These are phyloP conservation scores for Auriculariales sp. DNA, from an alignment of 768 basidiomycete species.

Conservation along the genomic window DNA sequence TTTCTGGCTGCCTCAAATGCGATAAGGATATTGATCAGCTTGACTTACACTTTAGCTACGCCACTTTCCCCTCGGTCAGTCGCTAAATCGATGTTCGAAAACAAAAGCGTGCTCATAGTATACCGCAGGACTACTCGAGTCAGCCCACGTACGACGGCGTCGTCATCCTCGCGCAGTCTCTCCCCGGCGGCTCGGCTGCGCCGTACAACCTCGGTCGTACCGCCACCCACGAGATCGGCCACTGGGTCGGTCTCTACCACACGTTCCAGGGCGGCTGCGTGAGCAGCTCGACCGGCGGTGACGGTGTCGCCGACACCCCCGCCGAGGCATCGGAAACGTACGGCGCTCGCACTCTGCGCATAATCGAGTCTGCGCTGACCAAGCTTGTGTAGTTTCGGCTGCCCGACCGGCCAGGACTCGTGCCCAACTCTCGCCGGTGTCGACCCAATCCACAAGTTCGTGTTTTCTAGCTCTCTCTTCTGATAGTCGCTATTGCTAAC, in stretches of 20 bases:
- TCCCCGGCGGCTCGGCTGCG: constrained; percentile 16
- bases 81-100: not conserved
- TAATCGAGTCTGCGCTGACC: no score
- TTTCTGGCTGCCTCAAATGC: constrained; percentile 21
- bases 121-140: constrained; percentile 16
- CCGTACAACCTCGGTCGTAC: not conserved
- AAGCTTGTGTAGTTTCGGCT: no score
- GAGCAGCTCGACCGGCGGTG: constrained; percentile 5
- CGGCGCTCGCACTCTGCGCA: no score
- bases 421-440: constrained; percentile 12
- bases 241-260: constrained; percentile 26
- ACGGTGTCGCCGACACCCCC: constrained; percentile 11
- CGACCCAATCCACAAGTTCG: constrained; percentile 9
- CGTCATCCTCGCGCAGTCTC: constrained; percentile 16
- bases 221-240: constrained; percentile 5
- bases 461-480: constrained; percentile 7
- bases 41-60: constrained; percentile 32
- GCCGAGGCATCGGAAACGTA: constrained; percentile 12
- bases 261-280: constrained; percentile 20
- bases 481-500: not conserved
- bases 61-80: constrained; percentile 39
- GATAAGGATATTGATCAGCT: constrained; percentile 12
- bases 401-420: constrained; percentile 19
- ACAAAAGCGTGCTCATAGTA: not conserved
- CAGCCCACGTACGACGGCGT: constrained; percentile 21